Conservation (phyloP, 2,329 filamentous ascomycete species). For the Colletotrichum orchidophilum region DNA sequence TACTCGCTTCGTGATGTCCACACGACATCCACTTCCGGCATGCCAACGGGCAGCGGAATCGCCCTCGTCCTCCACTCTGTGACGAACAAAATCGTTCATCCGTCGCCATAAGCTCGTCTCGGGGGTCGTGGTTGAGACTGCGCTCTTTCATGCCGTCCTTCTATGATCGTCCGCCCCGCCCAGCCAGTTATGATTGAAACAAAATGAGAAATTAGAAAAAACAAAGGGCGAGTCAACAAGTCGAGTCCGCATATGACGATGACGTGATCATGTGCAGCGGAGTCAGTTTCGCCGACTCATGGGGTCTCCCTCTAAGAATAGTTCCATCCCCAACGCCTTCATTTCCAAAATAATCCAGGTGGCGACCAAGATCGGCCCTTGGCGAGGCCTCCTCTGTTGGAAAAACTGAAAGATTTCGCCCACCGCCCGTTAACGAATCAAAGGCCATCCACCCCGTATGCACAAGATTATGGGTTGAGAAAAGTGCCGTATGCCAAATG, state of each 20-base stretch:
- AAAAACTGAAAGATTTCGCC: constrained; percentile 16
- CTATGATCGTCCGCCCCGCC: constrained; percentile 29
- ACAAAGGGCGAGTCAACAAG: constrained; percentile 19
- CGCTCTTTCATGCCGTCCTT: constrained; percentile 26
- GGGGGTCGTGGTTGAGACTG: constrained; percentile 18
- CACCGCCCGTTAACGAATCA: constrained; percentile 25
- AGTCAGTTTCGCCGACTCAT: constrained; percentile 23
- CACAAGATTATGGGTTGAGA: constrained; percentile 30
- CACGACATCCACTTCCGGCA: not conserved
- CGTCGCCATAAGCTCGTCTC: constrained; percentile 21
- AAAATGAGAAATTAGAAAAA: constrained; percentile 30
- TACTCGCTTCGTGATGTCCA: not conserved
- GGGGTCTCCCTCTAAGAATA: constrained; percentile 32
- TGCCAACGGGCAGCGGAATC: constrained; percentile 1
- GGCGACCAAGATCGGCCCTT: constrained; percentile 9
- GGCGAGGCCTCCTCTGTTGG: not conserved
- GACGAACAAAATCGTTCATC: constrained; percentile 6
- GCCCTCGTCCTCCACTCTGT: constrained; percentile 1
- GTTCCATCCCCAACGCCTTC: constrained; percentile 29
- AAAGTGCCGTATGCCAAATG: constrained; percentile 20
- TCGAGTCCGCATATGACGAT: constrained; percentile 31
- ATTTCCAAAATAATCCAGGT: constrained; percentile 31
- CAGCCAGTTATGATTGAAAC: constrained; percentile 30
- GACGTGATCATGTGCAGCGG: constrained; percentile 20
- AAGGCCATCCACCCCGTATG: constrained; percentile 24